Base-by-base conservation (phyloP, 768 basidiomycete genomes). In the Strobilomyces dryophilus region DNA sequence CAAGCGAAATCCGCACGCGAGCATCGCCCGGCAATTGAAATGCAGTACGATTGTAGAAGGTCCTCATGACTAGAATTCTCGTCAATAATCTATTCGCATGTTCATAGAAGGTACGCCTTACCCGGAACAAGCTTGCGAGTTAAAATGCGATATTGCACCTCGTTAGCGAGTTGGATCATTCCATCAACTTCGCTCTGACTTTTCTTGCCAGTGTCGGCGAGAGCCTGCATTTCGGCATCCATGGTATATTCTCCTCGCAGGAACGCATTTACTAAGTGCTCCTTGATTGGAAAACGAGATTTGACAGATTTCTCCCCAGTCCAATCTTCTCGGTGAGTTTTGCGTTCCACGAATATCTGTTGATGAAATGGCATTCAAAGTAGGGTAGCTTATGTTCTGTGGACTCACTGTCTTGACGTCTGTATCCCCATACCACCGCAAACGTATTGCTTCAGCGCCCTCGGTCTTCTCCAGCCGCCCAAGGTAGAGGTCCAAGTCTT, bases 271-370 rank as follows among this genome's bases (percentile, higher is more conserved):
- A 98, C 86, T 43, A 89, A 82, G 56, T 92, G 84, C 66, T 98
- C 95, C 66, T 95, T 94, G 68, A 99, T 85, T 3, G 91, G 84
- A 74, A 98, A 98, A 11, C 95, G 89, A 14, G 94, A 90, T 71
- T 98, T 99, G 66, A 98, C 95, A 10, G 92, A 94, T 71, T 98
- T 98, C 71, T 99, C 95, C 32, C 97, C 97, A 1, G 95, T 98
- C 97, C 97, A 99, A 65, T 99, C 97, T 71, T 99, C 97, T 50
- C 94, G 83, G 67, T 99, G 89, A 0, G 89, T 92, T 71, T 92
- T 92, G 39, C 89, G 87, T 71, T 92, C 89, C 18, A 92, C 85
- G 59, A 89, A 92, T 36, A 92, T 89, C 86, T 90, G 61, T 8
- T 12, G 7, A 46, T 20, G 31, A 44, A 24, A 56, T 56, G 32